Percentiles rank a stretch among this genome's conserved stretches.
These are phyloP conservation scores for Dendrocalamus sinicus DNA, from an alignment of 176 grass and related monocot species.

Conservation along the genomic window DNA sequence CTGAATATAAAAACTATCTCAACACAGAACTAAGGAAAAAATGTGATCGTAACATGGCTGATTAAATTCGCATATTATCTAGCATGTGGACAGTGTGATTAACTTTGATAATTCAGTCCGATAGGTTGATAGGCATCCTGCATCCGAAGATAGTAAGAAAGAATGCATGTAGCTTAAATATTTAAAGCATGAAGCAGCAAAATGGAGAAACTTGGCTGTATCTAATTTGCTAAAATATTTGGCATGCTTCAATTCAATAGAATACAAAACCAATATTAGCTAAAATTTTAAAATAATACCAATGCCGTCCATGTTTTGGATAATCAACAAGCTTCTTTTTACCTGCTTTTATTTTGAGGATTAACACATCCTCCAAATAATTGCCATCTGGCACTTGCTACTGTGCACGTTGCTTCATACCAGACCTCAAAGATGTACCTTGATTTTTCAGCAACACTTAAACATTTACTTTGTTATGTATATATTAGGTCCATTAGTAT, in stretches of 20 bases:
- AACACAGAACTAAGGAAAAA: not conserved
- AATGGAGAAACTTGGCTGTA: conserved; percentile 15
- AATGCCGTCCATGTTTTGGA: not conserved
- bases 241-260: not conserved
- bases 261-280: not conserved
- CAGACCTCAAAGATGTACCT: not conserved
- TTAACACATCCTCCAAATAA: conserved; percentile 11
- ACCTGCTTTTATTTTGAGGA: not conserved
- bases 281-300: not conserved
- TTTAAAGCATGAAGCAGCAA: conserved; percentile 10
- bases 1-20: not conserved
- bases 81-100: not conserved
- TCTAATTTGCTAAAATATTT: conserved; percentile 18
- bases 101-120: not conserved
- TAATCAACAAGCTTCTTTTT: conserved; percentile 9
- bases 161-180: not conserved
- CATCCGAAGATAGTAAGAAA: not conserved
- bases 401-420: not conserved
- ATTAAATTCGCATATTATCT: conserved; percentile 4
- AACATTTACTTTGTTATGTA: not conserved
- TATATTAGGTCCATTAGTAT: too few species aligned
- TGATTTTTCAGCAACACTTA: not conserved
- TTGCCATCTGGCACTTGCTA: not conserved
- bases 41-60: not conserved
- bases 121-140: not conserved